Evolutionary conservation across 139 green algal species (phyloP), one percentile per base, ranked within the genome.

Genomic region (Chloropicon primus): DNA sequence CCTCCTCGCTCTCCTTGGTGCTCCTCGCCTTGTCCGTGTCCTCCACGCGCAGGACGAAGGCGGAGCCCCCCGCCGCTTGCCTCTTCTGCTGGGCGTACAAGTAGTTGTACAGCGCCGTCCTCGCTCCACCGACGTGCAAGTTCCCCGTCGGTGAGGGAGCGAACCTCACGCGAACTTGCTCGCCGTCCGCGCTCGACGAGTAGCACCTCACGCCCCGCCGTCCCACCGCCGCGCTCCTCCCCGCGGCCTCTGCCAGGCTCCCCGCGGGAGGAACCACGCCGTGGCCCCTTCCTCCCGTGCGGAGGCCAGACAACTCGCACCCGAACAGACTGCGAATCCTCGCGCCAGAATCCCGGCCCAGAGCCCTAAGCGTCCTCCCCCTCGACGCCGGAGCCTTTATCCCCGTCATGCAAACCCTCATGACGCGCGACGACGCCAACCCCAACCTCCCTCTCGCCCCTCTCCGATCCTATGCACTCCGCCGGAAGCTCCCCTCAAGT

Each of bases 81-180:
- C 90, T 89, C 26, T 74, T 81, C 72, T 91, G 87, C 62, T 88
- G 89, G 10, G 95, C 95, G 74, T 93, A 97, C n/a, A 99, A 89
- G 86, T 87, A 99, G 83, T 99, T 99, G 87, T 98, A 99, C 1
- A 99, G 87, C 1, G 95, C 95, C 1, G 95, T 99, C 26, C 95
- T 83, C 0, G 95, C 95, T 22, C 96, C 96, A 24, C 95, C 95
- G 2, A 99, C 93, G 80, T 99, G 95, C 28, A 99, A 88, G 82
- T 96, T 94, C 73, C 95, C 95, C 25, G 95, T 99, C n/a, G 95
- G 95, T 0, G 95, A 99, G 0, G 95, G 95, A 3, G 95, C 95
- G 85, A 99, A 99, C 21, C 95, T 91, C 24, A 99, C 95, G 28
- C 89, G 85, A 0, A 94, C 90, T 62, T 82, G 75, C 27, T 81